These are phyloP conservation scores for Aspergillus sp. DNA, from an alignment of 2,329 filamentous ascomycete species.

Conservation along the genomic window DNA sequence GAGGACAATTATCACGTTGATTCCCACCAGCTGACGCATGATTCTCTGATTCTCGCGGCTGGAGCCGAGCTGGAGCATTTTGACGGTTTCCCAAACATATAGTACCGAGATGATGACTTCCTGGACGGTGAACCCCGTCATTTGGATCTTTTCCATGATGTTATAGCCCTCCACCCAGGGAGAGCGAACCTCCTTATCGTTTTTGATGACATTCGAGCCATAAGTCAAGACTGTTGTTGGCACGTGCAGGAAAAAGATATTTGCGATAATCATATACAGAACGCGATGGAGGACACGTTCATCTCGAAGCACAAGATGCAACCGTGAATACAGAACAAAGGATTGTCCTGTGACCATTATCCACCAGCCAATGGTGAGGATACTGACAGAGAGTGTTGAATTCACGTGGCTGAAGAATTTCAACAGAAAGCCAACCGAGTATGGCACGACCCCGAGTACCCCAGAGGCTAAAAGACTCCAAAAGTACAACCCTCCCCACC, in stretches of 20 bases:
- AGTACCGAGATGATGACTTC: slow-evolving; percentile 49
- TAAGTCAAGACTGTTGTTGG: slow-evolving; percentile 57
- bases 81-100: slow-evolving; percentile 56
- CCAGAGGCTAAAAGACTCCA: slow-evolving; percentile 34
- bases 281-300: slow-evolving; percentile 50
- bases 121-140: slow-evolving; percentile 48
- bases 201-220: slow-evolving; percentile 33
- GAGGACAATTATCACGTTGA: slow-evolving; percentile 48
- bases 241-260: slow-evolving; percentile 55
- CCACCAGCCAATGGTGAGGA: slow-evolving; percentile 58
- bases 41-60: slow-evolving; percentile 31
- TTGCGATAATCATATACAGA: slow-evolving; percentile 58
- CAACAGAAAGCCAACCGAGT: slow-evolving; percentile 45
- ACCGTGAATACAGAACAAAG: slow-evolving; percentile 61
- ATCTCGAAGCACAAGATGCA: slow-evolving; percentile 59
- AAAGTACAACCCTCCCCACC: slow-evolving; percentile 39
- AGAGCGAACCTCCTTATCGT: neutral
- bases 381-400: slow-evolving; percentile 37
- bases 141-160: slow-evolving; percentile 47
- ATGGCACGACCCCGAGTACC: slow-evolving; percentile 38
- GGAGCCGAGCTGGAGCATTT: slow-evolving; percentile 40
- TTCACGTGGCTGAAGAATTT: slow-evolving; percentile 37
- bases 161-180: slow-evolving; percentile 39
- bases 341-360: slow-evolving; percentile 63
- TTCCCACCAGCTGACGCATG: slow-evolving; percentile 47